Evolutionary conservation across 148 eudicot species (phyloP).

Genomic region (Nyssa sinensis): DNA sequence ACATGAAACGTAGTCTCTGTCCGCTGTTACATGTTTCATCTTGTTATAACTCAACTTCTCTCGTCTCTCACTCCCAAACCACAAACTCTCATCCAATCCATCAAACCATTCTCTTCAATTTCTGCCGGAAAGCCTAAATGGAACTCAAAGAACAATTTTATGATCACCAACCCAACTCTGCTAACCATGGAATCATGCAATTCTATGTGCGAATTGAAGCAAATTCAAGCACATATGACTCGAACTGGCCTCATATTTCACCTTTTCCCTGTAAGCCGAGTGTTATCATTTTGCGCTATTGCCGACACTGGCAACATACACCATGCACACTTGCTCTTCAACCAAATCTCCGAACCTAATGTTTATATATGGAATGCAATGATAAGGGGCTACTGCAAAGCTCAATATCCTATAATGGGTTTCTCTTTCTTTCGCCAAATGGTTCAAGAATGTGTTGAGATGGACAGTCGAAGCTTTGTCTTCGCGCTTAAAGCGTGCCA

Average conservation of each 20-base stretch:
- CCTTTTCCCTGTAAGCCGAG: slow-evolving; percentile 54
- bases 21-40: not conserved
- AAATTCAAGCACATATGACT: slow-evolving; percentile 68
- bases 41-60: not conserved
- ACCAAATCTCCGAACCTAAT: slow-evolving; percentile 40
- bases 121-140: slow-evolving; percentile 36
- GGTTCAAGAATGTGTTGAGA: slow-evolving; percentile 40
- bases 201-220: slow-evolving; percentile 57
- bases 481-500: slow-evolving; percentile 56
- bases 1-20: slow-evolving; percentile 23
- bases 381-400: slow-evolving; percentile 53
- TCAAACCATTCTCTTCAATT: slow-evolving; percentile 17
- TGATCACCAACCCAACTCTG: slow-evolving; percentile 68
- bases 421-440: slow-evolving; percentile 42
- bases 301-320: slow-evolving; percentile 42
- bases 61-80: not conserved
- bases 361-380: slow-evolving; percentile 73
- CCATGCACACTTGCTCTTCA: slow-evolving; percentile 46
- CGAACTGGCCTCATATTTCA: slow-evolving; percentile 58
- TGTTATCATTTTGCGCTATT: slow-evolving; percentile 54
- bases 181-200: slow-evolving; percentile 48
- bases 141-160: slow-evolving; percentile 47
- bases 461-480: slow-evolving; percentile 62
- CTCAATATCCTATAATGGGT: slow-evolving; percentile 33
- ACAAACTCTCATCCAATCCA: not conserved